These are phyloP conservation scores for Cymbopogon citratus DNA, from an alignment of 176 grass and related monocot genomes.

Conservation along the genomic window DNA sequence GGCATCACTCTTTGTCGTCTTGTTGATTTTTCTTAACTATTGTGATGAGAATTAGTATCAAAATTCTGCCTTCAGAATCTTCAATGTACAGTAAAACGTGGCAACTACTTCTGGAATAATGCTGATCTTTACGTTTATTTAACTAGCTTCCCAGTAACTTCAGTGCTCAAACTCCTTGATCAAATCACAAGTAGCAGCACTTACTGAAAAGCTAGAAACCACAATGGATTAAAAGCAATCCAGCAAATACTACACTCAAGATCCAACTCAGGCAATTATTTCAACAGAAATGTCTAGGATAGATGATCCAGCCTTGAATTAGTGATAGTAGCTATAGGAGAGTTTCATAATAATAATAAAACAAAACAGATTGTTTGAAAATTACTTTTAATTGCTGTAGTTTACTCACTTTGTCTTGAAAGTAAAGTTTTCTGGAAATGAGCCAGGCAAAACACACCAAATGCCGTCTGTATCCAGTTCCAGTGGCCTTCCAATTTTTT, in stretches of 20 bases:
- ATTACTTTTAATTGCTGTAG: neutral
- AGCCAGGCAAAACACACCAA: slow-evolving; percentile 96
- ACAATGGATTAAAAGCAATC: neutral
- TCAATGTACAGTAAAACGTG: neutral
- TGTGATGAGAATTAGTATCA: neutral
- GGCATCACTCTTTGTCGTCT: neutral
- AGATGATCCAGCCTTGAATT: neutral
- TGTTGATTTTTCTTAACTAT: slow-evolving; percentile 1
- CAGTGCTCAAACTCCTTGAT: neutral
- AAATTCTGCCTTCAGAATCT: slow-evolving; percentile 3
- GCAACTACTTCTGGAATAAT: neutral
- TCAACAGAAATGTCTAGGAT: slow-evolving; percentile 13
- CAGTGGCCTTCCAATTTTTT: slow-evolving; percentile 93
- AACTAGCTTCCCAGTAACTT: neutral
- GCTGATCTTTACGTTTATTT: neutral
- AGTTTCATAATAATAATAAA: neutral
- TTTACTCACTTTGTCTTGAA: slow-evolving; percentile 77
- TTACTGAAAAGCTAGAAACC: neutral
- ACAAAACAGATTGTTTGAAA: slow-evolving; percentile 7
- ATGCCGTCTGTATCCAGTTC: slow-evolving; percentile 98
- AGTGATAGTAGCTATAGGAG: neutral
- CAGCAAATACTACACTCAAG: neutral
- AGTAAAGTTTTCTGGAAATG: slow-evolving; percentile 96
- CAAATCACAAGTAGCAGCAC: neutral
- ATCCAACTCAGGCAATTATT: neutral